Percentiles rank a stretch among this genome's conserved stretches.
phyloP scores from a whole-genome alignment of 805 yeast species.

The Suhomyces vadensis region DNA sequence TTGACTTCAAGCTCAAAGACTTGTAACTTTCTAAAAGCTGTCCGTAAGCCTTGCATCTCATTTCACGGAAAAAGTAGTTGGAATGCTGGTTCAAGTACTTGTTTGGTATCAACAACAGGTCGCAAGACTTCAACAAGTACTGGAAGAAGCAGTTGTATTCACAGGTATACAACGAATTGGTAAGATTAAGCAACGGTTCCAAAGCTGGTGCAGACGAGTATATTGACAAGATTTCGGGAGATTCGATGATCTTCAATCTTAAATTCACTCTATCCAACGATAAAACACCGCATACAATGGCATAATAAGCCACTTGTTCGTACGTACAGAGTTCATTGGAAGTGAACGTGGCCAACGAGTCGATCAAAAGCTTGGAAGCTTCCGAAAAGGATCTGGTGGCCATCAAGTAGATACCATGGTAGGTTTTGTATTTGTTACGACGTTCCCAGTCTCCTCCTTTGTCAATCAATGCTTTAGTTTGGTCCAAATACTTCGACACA shows the following conservation, averaged over 20 bases:
- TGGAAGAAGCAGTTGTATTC: slow-evolving; percentile 82
- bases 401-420: slow-evolving; percentile 78
- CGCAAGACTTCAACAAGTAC: slow-evolving; percentile 74
- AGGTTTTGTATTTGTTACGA: slow-evolving; percentile 90
- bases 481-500: slow-evolving; percentile 71
- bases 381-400: slow-evolving; percentile 84
- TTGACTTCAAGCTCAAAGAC: slow-evolving; percentile 82
- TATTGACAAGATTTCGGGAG: slow-evolving; percentile 88
- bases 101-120: slow-evolving; percentile 60
- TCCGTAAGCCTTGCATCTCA: slow-evolving; percentile 92
- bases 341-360: slow-evolving; percentile 92
- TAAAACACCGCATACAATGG: slow-evolving; percentile 84
- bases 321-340: slow-evolving; percentile 87
- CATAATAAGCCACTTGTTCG: slow-evolving; percentile 85
- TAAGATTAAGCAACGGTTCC: slow-evolving; percentile 78
- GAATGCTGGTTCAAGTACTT: slow-evolving; percentile 76
- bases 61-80: slow-evolving; percentile 81
- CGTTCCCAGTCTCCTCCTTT: slow-evolving; percentile 99
- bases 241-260: slow-evolving; percentile 82
- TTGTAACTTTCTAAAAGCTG: slow-evolving; percentile 94
- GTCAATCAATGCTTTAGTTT: slow-evolving; percentile 74
- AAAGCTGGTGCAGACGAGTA: slow-evolving; percentile 68
- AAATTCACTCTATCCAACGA: slow-evolving; percentile 80
- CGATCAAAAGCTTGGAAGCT: slow-evolving; percentile 83
- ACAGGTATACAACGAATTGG: slow-evolving; percentile 84